phyloP scores from a whole-genome alignment of 2,329 filamentous ascomycete species.

The Neospermospora avenae region DNA sequence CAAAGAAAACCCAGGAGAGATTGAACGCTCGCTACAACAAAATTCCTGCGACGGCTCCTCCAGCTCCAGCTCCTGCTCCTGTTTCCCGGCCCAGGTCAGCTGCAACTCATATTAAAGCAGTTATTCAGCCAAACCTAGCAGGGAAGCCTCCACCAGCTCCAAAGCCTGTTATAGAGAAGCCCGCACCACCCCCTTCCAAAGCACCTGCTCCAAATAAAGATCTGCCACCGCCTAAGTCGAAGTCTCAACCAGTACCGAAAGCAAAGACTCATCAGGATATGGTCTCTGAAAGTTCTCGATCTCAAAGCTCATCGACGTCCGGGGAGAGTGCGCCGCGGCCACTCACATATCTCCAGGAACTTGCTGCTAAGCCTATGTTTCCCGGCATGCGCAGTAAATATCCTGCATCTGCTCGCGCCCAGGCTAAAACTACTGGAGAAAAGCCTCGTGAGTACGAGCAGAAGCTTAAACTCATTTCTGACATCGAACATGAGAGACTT shows the following conservation, averaged over 20 bases:
- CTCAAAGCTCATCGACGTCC: not conserved
- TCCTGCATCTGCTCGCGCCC: not conserved
- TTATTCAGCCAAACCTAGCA: not conserved
- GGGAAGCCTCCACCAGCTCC: not conserved
- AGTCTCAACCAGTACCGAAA: not conserved
- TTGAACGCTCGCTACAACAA: not conserved
- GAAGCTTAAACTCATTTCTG: conserved; percentile 2
- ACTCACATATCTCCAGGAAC: not conserved
- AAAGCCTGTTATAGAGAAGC: not conserved
- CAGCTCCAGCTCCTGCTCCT: not conserved
- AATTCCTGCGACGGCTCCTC: not conserved
- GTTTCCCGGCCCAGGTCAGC: not conserved
- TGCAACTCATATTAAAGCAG: not conserved
- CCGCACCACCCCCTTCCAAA: not conserved
- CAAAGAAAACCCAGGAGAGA: not conserved
- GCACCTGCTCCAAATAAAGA: not conserved
- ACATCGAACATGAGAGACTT: not conserved
- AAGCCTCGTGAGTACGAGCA: not conserved
- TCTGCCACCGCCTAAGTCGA: not conserved
- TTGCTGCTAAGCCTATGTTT: not conserved
- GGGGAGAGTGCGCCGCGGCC: not conserved
- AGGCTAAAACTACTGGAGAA: not conserved
- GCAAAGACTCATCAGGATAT: not conserved
- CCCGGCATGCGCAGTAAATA: not conserved
- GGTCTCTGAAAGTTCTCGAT: not conserved